Evolutionary conservation across 2,329 filamentous ascomycete genomes (phyloP), one percentile per base, ranked within the genome.

Genomic region (Phyllosticta citrichinensis): DNA sequence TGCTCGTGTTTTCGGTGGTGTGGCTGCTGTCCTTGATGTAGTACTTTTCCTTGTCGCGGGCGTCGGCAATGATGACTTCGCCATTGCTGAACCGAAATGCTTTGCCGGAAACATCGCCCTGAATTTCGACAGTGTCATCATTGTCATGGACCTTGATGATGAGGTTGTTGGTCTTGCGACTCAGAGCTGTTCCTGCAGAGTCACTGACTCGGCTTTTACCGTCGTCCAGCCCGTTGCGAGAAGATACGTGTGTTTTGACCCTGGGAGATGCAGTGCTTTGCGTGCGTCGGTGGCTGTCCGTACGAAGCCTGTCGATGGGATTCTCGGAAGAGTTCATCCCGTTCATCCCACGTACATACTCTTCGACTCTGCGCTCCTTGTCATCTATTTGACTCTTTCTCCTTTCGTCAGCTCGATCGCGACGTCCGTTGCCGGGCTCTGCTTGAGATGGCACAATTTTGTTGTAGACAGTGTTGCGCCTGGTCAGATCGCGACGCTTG

Each of bases 401-500:
- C 22, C 40, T 40, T 1, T 57, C 59, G 10, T 57, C 50, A 17
- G 51, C 55, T 6, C 20, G 40, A 11, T 54, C 59, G 3, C 56
- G 54, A 22, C 55, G 55, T 4, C 6, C 17, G 20, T 20, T 20
- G 17, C 53, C 47, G 10, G 20, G 19, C 4, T 50, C 22, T 8
- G 33, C 17, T 12, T 27, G 12, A 24, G 53, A 47, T 8, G 52
- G 47, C 3, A 60, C 53, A 5, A n/a, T 52, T 5, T 17, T 60
- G 58, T 60, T 60, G 53, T 60, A 60, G 9, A 60, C 19, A 1
- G 58, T 60, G 19, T 60, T 61, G 55, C 50, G 55, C 30, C 55
- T 53, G 17, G 47, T 52, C 50, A 27, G 33, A 19, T 60, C 58
- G 24, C 53, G 52, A 17, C 55, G 52, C 8, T 35, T 30, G 10